These are phyloP conservation scores for Sugiyamaella smithiae DNA, from an alignment of 805 yeast genomes.

Conservation along the genomic window DNA sequence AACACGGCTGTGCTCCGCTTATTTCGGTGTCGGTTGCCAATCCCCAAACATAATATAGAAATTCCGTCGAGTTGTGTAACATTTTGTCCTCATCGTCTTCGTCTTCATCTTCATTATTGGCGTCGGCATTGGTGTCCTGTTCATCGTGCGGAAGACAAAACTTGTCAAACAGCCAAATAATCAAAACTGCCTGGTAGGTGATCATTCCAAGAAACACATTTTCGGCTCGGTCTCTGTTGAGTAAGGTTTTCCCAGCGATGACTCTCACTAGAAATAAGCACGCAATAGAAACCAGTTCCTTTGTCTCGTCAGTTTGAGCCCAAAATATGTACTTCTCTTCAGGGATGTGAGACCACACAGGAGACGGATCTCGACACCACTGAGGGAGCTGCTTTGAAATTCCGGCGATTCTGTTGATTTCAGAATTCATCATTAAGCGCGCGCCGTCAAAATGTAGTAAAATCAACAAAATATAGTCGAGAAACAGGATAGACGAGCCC, in stretches of 20 bases:
- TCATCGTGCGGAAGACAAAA: background rate
- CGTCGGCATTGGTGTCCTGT: background rate
- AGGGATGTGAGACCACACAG: slow-evolving; percentile 5
- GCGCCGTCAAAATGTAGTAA: slow-evolving; percentile 31
- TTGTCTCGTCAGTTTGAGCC: slow-evolving; percentile 30
- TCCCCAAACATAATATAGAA: slow-evolving; percentile 23
- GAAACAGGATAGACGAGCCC: slow-evolving; percentile 21
- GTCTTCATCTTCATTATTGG: slow-evolving; percentile 11
- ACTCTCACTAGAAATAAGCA: slow-evolving; percentile 29
- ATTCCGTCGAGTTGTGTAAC: slow-evolving; percentile 27
- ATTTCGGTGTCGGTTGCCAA: slow-evolving; percentile 8
- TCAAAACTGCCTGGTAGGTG: slow-evolving; percentile 29
- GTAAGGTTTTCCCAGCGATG: slow-evolving; percentile 24
- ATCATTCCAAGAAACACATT: slow-evolving; percentile 28
- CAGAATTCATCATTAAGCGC: slow-evolving; percentile 32
- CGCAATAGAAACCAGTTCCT: slow-evolving; percentile 28
- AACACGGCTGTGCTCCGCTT: background rate
- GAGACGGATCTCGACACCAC: slow-evolving; percentile 3
- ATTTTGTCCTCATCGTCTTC: slow-evolving; percentile 20
- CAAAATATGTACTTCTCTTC: slow-evolving; percentile 18
- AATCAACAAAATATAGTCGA: slow-evolving; percentile 27
- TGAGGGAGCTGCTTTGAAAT: slow-evolving; percentile 27
- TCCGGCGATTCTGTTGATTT: slow-evolving; percentile 30
- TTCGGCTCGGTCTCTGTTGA: slow-evolving; percentile 20
- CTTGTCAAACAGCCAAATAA: slow-evolving; percentile 30